Base-by-base conservation (phyloP, 345 rosid genomes). In the Brassica nigra region DNA sequence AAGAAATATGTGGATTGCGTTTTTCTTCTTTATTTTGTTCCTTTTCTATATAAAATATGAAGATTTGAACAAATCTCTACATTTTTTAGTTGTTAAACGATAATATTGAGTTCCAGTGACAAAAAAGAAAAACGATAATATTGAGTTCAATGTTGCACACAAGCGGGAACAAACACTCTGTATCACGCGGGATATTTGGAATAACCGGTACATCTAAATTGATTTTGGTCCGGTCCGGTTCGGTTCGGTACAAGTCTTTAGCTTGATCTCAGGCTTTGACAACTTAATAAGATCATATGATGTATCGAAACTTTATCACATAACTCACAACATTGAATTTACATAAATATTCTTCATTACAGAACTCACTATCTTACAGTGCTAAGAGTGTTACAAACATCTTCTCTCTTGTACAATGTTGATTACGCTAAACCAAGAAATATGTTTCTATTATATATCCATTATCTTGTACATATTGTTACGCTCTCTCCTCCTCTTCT, bases 401-500 rank as follows among this genome's bases (percentile, higher is more conserved):
- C 37, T 29, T 47, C 52, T 20, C 14, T 58, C 62, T 58, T 20
- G 30, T 58, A 58, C 30, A 58, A 58, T 58, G 62, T 75, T 75
- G 18, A 39, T 66, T 55, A 55, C 78, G 34, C 62, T 20, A 68
- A 58, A 30, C 49, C 75, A 14, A 47, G 3, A 62, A 69, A 62
- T 37, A 20, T 71, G 68, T 58, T 39, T 18, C 61, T 47, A 8
- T 61, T 16, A 36, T n/a, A n/a, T 20, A 57, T n/a, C 2, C 37
- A 29, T 71, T 39, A 11, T 71, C 62, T 20, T 71, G 34, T 57
- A 57, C 12, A 8, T 14, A 59, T n/a, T 18, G 33, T 58, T 72
- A 66, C 23, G 73, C 85, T 72, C 77, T 86, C 75, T 84, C 79
- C 80, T 52, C 81, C 78, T 67, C 84, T 23, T 87, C 80, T 27